These are phyloP conservation scores for Xylaria venustula DNA, from an alignment of 495 filamentous ascomycete species.

Conservation along the genomic window DNA sequence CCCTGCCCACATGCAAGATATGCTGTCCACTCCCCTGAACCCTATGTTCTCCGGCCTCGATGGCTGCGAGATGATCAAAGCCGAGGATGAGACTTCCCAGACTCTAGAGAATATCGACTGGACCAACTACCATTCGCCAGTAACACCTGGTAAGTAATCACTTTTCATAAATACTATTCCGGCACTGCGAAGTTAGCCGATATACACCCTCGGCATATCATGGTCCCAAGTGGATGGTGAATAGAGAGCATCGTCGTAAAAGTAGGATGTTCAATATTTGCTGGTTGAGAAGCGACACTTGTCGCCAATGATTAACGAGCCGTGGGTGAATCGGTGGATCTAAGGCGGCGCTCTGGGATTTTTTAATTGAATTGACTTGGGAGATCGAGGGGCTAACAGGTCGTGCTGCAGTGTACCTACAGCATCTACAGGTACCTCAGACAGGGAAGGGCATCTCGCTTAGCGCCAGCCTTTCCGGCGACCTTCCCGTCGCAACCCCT, in stretches of 20 bases:
- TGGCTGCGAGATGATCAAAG: constrained; percentile 76
- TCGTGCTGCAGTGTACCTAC: constrained; percentile 69
- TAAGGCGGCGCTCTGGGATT: no score
- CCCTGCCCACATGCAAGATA: constrained; percentile 69
- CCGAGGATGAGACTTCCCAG: constrained; percentile 68
- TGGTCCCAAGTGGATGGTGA: no score
- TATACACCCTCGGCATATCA: no score
- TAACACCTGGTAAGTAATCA: constrained; percentile 84
- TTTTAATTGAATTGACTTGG: neutral
- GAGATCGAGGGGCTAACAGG: constrained; percentile 36
- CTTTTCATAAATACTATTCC: no score
- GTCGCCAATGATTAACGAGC: no score
- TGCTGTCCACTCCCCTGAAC: constrained; percentile 78
- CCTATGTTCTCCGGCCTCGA: constrained; percentile 75
- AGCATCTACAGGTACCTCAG: constrained; percentile 38
- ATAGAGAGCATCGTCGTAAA: no score
- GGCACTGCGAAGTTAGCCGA: no score
- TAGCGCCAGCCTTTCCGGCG: constrained; percentile 61
- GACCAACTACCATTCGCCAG: constrained; percentile 70
- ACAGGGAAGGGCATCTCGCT: constrained; percentile 51
- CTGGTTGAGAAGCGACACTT: no score
- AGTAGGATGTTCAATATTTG: no score
- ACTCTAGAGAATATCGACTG: constrained; percentile 75
- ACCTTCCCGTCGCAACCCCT: constrained; percentile 44
- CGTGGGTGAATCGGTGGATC: no score